Evolutionary conservation across 306 rosid genomes (phyloP), one percentile per base, ranked within the genome.

Genomic region (Psophocarpus tetragonolobus): DNA sequence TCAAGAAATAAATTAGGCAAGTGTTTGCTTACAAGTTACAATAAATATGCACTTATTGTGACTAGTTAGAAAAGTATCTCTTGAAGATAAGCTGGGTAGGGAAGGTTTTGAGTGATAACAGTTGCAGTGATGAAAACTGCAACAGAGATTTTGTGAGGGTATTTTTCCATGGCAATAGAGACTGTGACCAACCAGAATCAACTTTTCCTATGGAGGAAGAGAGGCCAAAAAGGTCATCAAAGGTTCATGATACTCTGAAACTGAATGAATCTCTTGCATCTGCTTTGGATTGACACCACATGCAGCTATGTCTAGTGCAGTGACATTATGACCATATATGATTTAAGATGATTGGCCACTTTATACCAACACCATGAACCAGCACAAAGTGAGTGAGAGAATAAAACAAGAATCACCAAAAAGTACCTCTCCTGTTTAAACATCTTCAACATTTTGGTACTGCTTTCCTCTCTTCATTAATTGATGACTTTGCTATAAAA

Each of bases 341-440:
- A 23, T 41, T 58, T 82, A 44, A 87, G 72, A 0, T 80, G 73
- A n/a, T 66, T 15, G 3, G 61, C 74, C 7, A 87, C 78, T 70
- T 83, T 85, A 78, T 76, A 87, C 88, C 91, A 87, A 15, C 88
- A 82, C 91, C 91, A 87, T 21, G 88, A 17, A 85, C 75, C 56
- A 87, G 30, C 44, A 87, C 88, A 24, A 80, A 82, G 80, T 87
- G 87, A 44, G 39, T 8, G 13, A 15, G 15, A 44, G 1, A 68
- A 14, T n/a, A 68, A 8, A 8, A 68, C 9, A 68, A 42, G 2
- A 26, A 68, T 68, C 38, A 44, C 0, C 39, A 68, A 7, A 13
- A 8, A 1, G 7, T 15, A 29, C 9, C 24, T 68, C 26, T 26
- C 57, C 14, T 4, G 1, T 68, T 44, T 26, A 0, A 68, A 1